Evolutionary conservation across 148 eudicot genomes (phyloP), one percentile per base, ranked within the genome.

Genomic region (Nepenthes gracilis): DNA sequence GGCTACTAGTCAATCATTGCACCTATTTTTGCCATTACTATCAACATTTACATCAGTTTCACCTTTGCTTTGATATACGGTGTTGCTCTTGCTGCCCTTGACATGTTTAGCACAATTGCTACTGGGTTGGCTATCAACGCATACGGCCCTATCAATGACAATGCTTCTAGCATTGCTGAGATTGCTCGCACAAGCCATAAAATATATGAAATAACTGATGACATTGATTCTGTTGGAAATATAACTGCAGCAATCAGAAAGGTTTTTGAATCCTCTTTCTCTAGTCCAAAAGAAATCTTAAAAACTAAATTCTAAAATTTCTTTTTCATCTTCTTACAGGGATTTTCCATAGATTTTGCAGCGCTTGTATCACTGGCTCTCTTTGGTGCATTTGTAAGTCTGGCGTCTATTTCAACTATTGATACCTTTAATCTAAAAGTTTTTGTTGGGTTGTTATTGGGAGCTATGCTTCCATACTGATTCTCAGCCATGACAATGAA

Each of bases 41-140:
- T 54, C n/a, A 62, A 71, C 66, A 81, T 81, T 12, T 81, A 59
- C 36, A 80, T 78, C 36, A 81, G 85, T 60, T 81, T 81, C 68
- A 72, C 58, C 64, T 75, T 78, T 36, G 85, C 85, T 72, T 82
- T 82, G 33, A 81, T 81, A 82, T 81, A 81, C 55, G 85, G 85
- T 35, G 67, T 81, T 64, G 82, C 85, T 35, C 74, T 78, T 6
- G 82, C 85, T 47, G 85, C 85, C 49, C 63, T 81, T 14, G 85
- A 82, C 6, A 81, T 81, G 66, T 48, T 63, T 34, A 63, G 66
- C 49, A 63, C 58, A 3, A 63, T 63, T 12, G 79, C 85, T 33
- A 81, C 85, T 64, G 85, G 85, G n/a, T 66, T 81, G 40, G 85
- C 85, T 8, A 78, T 81, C 47, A 82, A 78, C 68, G 85, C 82